Conservation (phyloP, 352 stramenopile species). For the Aphanomyces astaci region DNA sequence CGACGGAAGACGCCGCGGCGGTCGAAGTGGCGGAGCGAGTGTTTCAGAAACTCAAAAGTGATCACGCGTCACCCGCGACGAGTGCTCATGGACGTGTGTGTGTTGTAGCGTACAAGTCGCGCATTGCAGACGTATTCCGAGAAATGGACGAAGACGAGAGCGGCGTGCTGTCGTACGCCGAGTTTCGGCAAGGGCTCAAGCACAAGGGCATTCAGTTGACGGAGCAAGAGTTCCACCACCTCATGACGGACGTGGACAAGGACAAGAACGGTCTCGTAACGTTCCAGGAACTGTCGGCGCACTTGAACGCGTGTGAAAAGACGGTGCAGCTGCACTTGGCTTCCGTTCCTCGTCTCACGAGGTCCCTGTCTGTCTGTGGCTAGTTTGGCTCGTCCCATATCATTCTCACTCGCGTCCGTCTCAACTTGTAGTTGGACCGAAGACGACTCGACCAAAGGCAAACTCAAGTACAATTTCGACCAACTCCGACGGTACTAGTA, state of each 20-base stretch:
- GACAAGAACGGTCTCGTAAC: constrained; percentile 20
- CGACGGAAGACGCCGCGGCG: neutral
- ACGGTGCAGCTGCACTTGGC: neutral
- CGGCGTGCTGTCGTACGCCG: constrained; percentile 16
- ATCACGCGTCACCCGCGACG: too few species aligned
- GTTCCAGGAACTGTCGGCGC: constrained; percentile 7
- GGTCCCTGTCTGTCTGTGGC: neutral
- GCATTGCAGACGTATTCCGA: constrained; percentile 7
- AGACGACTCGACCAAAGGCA: neutral
- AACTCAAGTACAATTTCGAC: constrained; percentile 9
- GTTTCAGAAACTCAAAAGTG: constrained; percentile 18
- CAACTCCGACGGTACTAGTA: constrained; percentile 12
- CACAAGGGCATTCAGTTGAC: constrained; percentile 17
- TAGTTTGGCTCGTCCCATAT: too few species aligned
- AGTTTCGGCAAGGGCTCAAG: constrained; percentile 21
- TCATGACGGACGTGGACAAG: constrained; percentile 5
- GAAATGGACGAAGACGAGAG: constrained; percentile 21
- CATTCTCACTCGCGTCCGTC: too few species aligned
- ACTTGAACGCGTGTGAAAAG: constrained; percentile 12
- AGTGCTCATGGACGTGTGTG: too few species aligned
- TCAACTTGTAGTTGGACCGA: constrained; percentile 21
- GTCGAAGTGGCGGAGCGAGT: constrained; percentile 12
- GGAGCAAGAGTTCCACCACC: constrained; percentile 15
- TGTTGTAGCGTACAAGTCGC: constrained; percentile 11
- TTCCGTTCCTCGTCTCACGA: neutral